phyloP scores from a whole-genome alignment of 2,329 filamentous ascomycete genomes.

The Dactylellina sp. region DNA sequence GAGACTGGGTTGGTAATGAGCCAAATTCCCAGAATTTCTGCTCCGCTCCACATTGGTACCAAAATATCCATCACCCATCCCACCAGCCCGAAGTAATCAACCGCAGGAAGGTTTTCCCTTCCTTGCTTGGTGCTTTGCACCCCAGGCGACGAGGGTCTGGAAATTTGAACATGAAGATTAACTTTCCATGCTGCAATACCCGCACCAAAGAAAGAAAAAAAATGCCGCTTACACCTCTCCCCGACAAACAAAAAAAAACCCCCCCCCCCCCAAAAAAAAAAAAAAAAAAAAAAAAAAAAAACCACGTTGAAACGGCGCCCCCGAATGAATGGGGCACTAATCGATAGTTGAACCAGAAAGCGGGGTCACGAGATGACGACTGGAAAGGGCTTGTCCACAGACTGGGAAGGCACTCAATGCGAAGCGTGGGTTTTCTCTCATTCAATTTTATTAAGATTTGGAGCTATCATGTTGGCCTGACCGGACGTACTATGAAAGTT shows the following conservation, averaged over 20 bases:
- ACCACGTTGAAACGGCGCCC: conserved; percentile 14
- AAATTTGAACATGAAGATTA: conserved; percentile 37
- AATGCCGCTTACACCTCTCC: conserved; percentile 33
- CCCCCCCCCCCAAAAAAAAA: too few relatives aligned
- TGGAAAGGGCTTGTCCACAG: conserved; percentile 22
- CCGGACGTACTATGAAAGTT: conserved; percentile 23
- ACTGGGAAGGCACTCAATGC: conserved; percentile 17
- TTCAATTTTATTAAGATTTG: conserved; percentile 39
- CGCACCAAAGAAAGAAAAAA: conserved; percentile 10
- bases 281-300: too few relatives aligned
- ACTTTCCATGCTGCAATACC: conserved; percentile 17
- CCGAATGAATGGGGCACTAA: conserved; percentile 37
- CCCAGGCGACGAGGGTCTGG: conserved; percentile 38
- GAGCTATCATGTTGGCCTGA: conserved; percentile 24
- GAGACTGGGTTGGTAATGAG: conserved; percentile 55
- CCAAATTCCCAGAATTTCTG: conserved; percentile 55
- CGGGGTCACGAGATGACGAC: conserved; percentile 55
- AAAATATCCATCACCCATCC: conserved; percentile 43
- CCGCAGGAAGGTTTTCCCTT: conserved; percentile 36
- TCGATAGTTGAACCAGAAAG: conserved; percentile 53
- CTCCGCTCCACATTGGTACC: conserved; percentile 42
- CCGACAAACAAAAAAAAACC: too few relatives aligned
- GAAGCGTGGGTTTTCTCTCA: background rate
- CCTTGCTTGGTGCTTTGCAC: background rate
- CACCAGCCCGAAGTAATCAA: conserved; percentile 37